Evolutionary conservation across 441 rosid species (phyloP).

Genomic region (Mallotus repandus): DNA sequence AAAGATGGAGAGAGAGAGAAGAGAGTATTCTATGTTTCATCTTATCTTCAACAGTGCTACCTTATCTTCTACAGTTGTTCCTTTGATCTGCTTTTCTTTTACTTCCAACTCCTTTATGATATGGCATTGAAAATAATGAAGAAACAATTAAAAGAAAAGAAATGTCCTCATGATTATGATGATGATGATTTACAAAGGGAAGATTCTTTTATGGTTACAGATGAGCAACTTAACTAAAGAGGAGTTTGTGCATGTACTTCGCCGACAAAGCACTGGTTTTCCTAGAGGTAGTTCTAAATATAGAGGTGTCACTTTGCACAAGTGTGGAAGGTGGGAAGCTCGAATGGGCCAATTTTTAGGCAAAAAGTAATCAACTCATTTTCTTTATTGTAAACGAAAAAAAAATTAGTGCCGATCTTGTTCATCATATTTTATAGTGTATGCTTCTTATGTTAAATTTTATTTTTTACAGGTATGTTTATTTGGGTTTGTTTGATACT

Average conservation of each 20-base stretch:
- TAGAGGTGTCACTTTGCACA: slow-evolving; percentile 97
- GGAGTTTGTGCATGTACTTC: slow-evolving; percentile 95
- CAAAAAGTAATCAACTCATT: slow-evolving; percentile 60
- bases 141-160: background rate
- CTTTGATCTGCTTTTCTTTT: slow-evolving; percentile 2
- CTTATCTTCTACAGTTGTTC: slow-evolving; percentile 35
- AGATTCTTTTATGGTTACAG: slow-evolving; percentile 39
- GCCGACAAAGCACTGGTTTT: slow-evolving; percentile 99
- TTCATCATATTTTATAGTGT: background rate
- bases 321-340: slow-evolving; percentile 99
- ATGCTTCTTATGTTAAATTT: background rate
- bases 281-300: slow-evolving; percentile 98
- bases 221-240: slow-evolving; percentile 91
- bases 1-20: background rate
- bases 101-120: background rate
- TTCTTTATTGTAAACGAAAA: background rate
- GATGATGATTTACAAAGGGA: slow-evolving; percentile 4
- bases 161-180: background rate
- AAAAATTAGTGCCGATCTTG: background rate
- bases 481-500: slow-evolving; percentile 93
- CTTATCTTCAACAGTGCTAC: slow-evolving; percentile 34
- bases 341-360: slow-evolving; percentile 99
- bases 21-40: background rate
- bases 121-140: slow-evolving; percentile 12
- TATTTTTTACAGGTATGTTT: slow-evolving; percentile 65